Evolutionary conservation across 2,329 filamentous ascomycete genomes (phyloP), one percentile per base, ranked within the genome.

Genomic region (Laburnicola sp.): DNA sequence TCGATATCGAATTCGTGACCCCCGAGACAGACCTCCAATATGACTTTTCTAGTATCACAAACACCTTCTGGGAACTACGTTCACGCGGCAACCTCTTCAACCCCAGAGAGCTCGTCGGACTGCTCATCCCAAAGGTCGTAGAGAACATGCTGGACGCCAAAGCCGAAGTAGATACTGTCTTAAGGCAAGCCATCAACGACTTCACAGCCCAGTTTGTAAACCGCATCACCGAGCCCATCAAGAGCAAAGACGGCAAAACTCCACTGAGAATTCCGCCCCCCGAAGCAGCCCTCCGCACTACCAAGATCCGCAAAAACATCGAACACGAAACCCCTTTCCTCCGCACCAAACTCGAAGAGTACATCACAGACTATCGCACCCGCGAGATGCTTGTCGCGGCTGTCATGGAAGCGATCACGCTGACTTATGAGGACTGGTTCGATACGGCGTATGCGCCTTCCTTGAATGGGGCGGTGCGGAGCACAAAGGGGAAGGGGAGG

Each of bases 1-100:
- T 99, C 55, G 94, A 99, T 75, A 97, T 99, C 59, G 92, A 87
- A 67, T 87, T 82, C 62, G 82, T 86, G 21, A 81, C 82, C 2
- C 84, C 85, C 3, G 85, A 87, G 55, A 73, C 70, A 2, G 69
- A 71, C 49, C 76, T 87, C 41, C 80, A 81, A 10, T 80, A 87
- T 66, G 85, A 87, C 70, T 86, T 87, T 68, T 84, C 83, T n/a
- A 80, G 78, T 43, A 75, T 87, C 9, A 84, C 83, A 4, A 83
- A 77, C 57, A 86, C 85, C 1, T 87, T 88, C 70, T 86, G 82
- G 78, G 85, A 87, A 62, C 76, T 88, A 3, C 82, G 85, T 35
- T 81, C 85, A 48, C 80, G 84, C 28, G 85, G 85, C 42, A 82
- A 80, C 6, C 77, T 87, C 11, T 87, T 87, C 77, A 86, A 86